A percentile compares a stretch with the other conserved stretches of the same genome.
phyloP scores from a whole-genome alignment of 1,139 yeast species.

The Nakaseomyces delphensis region DNA sequence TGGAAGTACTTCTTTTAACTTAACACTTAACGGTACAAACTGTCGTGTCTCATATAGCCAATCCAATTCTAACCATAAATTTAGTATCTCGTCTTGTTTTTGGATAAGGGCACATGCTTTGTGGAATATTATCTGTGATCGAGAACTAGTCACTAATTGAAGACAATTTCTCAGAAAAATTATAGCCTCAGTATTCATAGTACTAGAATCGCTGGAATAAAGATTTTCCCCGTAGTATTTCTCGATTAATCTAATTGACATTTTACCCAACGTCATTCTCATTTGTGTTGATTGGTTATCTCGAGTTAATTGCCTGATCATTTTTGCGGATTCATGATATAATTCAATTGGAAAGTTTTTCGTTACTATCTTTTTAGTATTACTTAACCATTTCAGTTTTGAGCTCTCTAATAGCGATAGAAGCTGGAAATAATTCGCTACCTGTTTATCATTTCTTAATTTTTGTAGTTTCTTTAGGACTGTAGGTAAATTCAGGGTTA shows the following conservation, averaged over 20 bases:
- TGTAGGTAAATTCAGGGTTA: not conserved
- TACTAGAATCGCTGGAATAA: not conserved
- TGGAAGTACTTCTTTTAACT: not conserved
- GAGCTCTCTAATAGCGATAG: not conserved
- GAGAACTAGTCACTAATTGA: not conserved
- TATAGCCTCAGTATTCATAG: not conserved
- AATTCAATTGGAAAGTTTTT: not conserved
- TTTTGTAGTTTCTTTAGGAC: not conserved
- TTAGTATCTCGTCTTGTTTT: not conserved
- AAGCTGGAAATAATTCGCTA: not conserved
- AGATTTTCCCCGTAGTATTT: not conserved
- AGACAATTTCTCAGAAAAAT: not conserved
- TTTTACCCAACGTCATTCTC: not conserved
- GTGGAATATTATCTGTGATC: not conserved
- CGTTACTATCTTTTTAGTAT: not conserved
- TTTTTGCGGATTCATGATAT: not conserved
- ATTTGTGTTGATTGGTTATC: not conserved
- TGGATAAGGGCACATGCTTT: not conserved
- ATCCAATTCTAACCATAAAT: not conserved
- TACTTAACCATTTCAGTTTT: not conserved
- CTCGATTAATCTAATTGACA: not conserved
- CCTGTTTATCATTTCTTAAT: not conserved
- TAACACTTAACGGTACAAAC: not conserved
- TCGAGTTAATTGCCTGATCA: not conserved
- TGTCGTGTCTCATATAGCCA: not conserved